phyloP scores from a whole-genome alignment of 2,329 filamentous ascomycete genomes.

The Phoma herbarum region DNA sequence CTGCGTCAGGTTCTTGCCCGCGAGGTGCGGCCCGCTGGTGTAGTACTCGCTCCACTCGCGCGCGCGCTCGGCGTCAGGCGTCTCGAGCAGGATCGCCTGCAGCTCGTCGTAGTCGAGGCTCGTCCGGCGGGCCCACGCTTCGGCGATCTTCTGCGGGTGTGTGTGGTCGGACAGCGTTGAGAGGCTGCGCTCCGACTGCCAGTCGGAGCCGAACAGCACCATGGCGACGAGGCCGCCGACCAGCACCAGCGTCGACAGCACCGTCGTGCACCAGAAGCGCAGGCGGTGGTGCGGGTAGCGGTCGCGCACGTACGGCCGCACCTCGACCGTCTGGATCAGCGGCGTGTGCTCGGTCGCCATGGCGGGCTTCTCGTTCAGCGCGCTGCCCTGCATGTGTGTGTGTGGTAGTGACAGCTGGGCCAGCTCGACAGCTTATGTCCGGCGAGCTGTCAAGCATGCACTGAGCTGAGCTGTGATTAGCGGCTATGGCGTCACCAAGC shows the following conservation, averaged over 20 bases:
- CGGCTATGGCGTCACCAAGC: constrained; percentile 15
- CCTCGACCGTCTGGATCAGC: constrained; percentile 70
- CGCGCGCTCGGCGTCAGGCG: constrained; percentile 62
- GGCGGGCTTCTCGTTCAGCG: constrained; percentile 42
- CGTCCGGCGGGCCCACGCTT: constrained; percentile 53
- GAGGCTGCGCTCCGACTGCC: constrained; percentile 1
- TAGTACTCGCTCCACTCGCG: constrained; percentile 61
- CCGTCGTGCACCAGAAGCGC: constrained; percentile 72
- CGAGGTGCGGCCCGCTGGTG: constrained; percentile 60
- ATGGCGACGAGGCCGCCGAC: constrained; percentile 50
- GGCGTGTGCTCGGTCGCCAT: constrained; percentile 70
- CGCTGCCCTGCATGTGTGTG: constrained; percentile 25
- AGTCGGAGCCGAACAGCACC: constrained; percentile 49
- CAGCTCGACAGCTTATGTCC: constrained; percentile 16
- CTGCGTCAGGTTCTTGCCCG: constrained; percentile 62
- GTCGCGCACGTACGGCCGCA: constrained; percentile 59
- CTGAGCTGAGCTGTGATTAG: constrained; percentile 8
- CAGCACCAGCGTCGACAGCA: constrained; percentile 52
- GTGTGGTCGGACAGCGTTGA: constrained; percentile 28
- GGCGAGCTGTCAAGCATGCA: constrained; percentile 11
- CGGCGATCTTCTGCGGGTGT: constrained; percentile 38
- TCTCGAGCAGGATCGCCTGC: constrained; percentile 62
- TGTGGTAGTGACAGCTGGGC: constrained; percentile 2
- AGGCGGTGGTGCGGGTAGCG: constrained; percentile 63
- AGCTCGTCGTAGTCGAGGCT: constrained; percentile 65